Evolutionary conservation across 2,329 filamentous ascomycete species (phyloP), one percentile per base, ranked within the genome.

Genomic region (Aspergillus fructus): DNA sequence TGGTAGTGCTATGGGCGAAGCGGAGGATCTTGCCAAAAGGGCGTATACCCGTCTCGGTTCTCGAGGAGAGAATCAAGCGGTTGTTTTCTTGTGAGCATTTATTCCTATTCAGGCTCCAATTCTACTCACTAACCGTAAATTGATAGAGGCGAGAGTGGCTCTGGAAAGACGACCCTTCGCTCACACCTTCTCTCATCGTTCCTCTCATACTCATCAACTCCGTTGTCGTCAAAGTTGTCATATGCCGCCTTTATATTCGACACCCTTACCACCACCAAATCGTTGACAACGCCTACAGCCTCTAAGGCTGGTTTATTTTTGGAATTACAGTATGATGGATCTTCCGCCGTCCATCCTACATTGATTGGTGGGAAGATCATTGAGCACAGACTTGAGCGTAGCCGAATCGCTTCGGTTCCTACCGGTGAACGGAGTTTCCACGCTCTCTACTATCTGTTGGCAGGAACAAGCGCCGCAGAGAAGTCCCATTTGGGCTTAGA

Each of bases 371-470:
- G 91, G 66, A 97, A 99, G 76, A 82, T 99, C 15, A 82, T 99
- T 45, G 93, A 97, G 66, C 94, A 99, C 74, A 86, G 94, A 64
- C 80, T 99, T 48, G 94, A 99, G 76, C 83, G 94, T 56, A 96
- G 92, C 76, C 86, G 94, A 62, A 92, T 99, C 62, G 87, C 94
- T 27, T 86, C 91, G 41, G 93, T 97, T 0, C 94, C 94, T 0
- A 96, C 94, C 0, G 94, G 94, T 66, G 94, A 99, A 77, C 89
- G 94, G 45, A 97, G 94, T 74, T 97, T 97, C 72, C 94, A 99
- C 75, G 85, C 96, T 24, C 81, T 99, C 8, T 99, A 99, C 79
- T 99, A 99, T 73, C 85, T 99, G 4, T 80, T 99, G 30, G 89
- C 93, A 1, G 94, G 94, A 56, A 97, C 94, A 12, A 97, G 92